Conservation (phyloP, 2,329 filamentous ascomycete species). For the Hymenoscyphus occultus region DNA sequence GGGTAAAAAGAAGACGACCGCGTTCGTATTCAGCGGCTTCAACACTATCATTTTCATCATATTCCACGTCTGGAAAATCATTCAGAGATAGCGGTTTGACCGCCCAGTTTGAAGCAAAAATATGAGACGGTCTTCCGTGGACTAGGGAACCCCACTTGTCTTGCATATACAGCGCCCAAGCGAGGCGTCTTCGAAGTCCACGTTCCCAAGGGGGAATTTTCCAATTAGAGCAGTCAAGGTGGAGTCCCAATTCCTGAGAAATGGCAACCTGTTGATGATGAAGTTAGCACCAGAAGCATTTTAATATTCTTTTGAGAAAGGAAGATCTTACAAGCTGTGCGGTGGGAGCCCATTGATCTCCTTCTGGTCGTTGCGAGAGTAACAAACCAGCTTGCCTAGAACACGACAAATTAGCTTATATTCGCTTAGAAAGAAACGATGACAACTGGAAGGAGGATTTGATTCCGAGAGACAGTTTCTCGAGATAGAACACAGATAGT, state of each 20-base stretch:
- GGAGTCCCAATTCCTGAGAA: constrained; percentile 56
- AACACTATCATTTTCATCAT: constrained; percentile 60
- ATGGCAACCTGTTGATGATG: constrained; percentile 39
- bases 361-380: constrained; percentile 44
- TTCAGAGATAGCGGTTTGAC: constrained; percentile 62
- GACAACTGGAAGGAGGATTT: not conserved
- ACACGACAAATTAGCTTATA: not conserved
- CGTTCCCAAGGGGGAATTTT: constrained; percentile 62
- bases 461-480: not conserved
- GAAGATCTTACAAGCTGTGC: constrained; percentile 41
- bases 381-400: constrained; percentile 48
- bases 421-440: not conserved
- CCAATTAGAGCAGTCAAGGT: constrained; percentile 61
- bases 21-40: constrained; percentile 60
- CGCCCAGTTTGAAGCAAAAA: constrained; percentile 69
- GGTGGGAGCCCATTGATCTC: constrained; percentile 35
- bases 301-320: not conserved
- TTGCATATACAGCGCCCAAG: constrained; percentile 64
- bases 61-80: constrained; percentile 72
- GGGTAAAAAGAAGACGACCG: constrained; percentile 67
- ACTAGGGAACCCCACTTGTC: constrained; percentile 61
- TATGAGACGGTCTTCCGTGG: constrained; percentile 80
- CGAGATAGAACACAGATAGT: not conserved
- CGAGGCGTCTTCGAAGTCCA: constrained; percentile 58
- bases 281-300: no score